Base-by-base conservation (phyloP, 2,329 filamentous ascomycete genomes). In the Ceratocystis variospora region DNA sequence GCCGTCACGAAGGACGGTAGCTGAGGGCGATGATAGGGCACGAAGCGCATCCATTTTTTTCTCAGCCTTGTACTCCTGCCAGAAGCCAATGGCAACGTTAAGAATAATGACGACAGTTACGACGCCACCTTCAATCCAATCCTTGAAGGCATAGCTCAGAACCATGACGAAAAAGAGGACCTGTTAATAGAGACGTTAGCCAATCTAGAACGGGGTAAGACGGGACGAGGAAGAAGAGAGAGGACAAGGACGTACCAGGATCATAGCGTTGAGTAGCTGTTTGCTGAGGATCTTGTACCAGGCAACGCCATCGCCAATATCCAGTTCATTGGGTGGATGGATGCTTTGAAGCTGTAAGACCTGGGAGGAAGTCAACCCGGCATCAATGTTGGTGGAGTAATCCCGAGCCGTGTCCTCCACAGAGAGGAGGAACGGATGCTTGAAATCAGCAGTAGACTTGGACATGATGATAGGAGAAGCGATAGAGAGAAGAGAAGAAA, bases 101-200 rank as follows among this genome's bases (percentile, higher is more conserved):
- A 89, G 80, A 45, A 83, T 72, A 68, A 88, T 87, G 72, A 88
- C 85, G 68, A 83, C 84, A 62, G 81, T 80, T 65, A 88, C 82
- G 62, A 88, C 85, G 64, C 82, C 83, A 64, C 83, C 85, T 76
- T 88, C 85, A 70, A 87, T 84, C 72, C 81, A 86, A 70, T 87
- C 86, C 57, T 79, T 75, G 68, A 88, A 86, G 69, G 80, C 84
- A 73, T 87, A 88, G 68, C 83, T 85, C 50, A 86, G 79, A 59
- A 83, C 86, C 86, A 91, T 90, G 71, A 88, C 88, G 71, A 92
- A 87, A 65, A 89, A 79, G 63, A 93, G 81, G 62, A 90, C 86
- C 87, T 89, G 48, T 44, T 55, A 41, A n/a, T 63, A 33, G 10
- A 46, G n/a, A 15, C 10, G 45, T 44, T 37, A 28, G 41, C 46